Percentiles rank a stretch among this genome's conserved stretches.
These are phyloP conservation scores for Yamadazyma friedrichii DNA, from an alignment of 1,139 yeast genomes.

Conservation along the genomic window DNA sequence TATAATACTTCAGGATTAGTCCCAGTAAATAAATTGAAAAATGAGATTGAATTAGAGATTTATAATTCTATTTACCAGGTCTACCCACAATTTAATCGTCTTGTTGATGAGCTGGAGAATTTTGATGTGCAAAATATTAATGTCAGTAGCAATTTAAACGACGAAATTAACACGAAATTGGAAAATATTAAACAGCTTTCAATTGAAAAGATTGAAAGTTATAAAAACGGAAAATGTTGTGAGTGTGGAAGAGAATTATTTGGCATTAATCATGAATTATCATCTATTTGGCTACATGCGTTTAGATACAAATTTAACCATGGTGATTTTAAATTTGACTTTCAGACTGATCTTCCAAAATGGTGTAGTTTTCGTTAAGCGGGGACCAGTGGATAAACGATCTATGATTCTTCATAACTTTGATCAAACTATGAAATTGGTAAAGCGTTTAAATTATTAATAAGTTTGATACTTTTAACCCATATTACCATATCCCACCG, in stretches of 20 bases:
- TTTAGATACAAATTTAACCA: constrained; percentile 35
- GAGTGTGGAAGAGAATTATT: constrained; percentile 45
- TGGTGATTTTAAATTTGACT: constrained; percentile 15
- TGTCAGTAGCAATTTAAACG: too few species aligned
- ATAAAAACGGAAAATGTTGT: constrained; percentile 27
- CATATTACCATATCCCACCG: too few species aligned
- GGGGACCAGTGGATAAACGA: constrained; percentile 12
- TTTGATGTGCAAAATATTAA: too few species aligned
- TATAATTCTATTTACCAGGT: constrained; percentile 22
- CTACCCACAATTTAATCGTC: constrained; percentile 16
- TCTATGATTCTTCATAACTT: too few species aligned
- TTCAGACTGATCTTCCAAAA: constrained; percentile 34
- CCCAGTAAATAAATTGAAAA: constrained; percentile 19
- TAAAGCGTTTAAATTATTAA: not conserved
- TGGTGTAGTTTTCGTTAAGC: constrained; percentile 26
- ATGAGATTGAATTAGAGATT: constrained; percentile 27
- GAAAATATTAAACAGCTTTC: constrained; percentile 10
- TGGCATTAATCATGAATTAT: constrained; percentile 28
- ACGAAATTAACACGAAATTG: constrained; percentile 3
- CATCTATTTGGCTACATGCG: constrained; percentile 60
- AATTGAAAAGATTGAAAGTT: constrained; percentile 18
- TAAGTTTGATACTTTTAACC: too few species aligned
- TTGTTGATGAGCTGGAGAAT: not conserved
- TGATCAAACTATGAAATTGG: too few species aligned
- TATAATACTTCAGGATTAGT: constrained; percentile 27